A percentile compares a stretch with the other conserved stretches of the same genome.
Conservation (phyloP, 495 filamentous ascomycete genomes). For the Penicillium atrosanguineum region DNA sequence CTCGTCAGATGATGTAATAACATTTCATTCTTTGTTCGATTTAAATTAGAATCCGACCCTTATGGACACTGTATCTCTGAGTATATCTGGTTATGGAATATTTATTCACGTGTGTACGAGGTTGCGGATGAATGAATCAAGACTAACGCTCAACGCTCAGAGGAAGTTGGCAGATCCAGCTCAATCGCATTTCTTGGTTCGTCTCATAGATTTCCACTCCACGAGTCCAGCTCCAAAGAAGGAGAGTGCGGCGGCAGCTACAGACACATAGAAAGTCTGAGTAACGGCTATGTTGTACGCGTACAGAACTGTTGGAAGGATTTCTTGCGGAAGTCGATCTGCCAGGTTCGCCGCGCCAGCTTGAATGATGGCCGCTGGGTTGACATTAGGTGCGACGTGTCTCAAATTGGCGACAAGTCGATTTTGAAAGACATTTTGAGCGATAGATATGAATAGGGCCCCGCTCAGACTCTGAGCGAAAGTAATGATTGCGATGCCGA, state of each 20-base stretch:
- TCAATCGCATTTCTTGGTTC: neutral
- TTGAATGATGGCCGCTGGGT: constrained; percentile 49
- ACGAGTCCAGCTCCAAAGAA: constrained; percentile 59
- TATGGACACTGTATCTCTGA: neutral
- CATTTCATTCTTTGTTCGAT: neutral
- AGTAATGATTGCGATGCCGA: constrained; percentile 63
- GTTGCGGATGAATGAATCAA: neutral
- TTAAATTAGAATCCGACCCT: neutral
- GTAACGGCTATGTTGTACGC: constrained; percentile 73
- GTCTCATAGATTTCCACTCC: constrained; percentile 75
- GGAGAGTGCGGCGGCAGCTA: constrained; percentile 57
- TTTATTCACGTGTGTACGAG: neutral
- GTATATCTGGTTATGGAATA: neutral
- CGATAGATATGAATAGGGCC: constrained; percentile 71
- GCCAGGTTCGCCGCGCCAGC: constrained; percentile 69
- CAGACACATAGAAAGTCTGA: constrained; percentile 64
- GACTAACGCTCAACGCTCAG: neutral
- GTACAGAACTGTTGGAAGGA: constrained; percentile 53
- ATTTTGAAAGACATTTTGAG: constrained; percentile 76
- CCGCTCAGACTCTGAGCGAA: constrained; percentile 73
- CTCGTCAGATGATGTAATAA: neutral
- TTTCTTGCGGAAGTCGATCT: constrained; percentile 38
- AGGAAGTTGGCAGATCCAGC: neutral
- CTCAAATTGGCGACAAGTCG: constrained; percentile 57
- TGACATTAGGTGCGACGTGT: constrained; percentile 47